Evolutionary conservation across 129 eudicot species (phyloP).

Genomic region (Ambrosia artemisiifolia): DNA sequence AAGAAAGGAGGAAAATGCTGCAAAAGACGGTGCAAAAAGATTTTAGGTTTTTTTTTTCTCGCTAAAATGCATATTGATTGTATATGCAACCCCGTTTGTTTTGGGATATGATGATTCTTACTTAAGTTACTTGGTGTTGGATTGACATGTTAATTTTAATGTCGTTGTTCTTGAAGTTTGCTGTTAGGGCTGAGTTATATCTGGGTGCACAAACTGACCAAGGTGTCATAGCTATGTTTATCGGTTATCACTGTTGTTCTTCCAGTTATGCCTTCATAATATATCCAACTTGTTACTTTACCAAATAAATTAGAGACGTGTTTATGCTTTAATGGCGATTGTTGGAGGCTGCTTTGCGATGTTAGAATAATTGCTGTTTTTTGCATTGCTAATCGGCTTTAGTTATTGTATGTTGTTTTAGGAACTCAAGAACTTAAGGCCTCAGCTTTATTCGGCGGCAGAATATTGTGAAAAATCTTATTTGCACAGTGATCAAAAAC

Average conservation of each 20-base stretch:
- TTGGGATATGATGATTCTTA: neutral
- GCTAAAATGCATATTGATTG: neutral
- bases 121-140: neutral
- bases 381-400: slow-evolving; percentile 13
- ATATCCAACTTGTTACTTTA: slow-evolving; percentile 18
- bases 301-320: slow-evolving; percentile 18
- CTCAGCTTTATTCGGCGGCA: slow-evolving; percentile 97
- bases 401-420: slow-evolving; percentile 28
- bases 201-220: neutral
- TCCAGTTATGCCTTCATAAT: neutral
- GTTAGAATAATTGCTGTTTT: neutral
- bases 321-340: slow-evolving; percentile 11
- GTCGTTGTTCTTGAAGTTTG: neutral
- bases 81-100: neutral
- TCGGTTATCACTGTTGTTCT: neutral
- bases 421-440: slow-evolving; percentile 95
- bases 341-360: slow-evolving; percentile 12
- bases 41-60: neutral
- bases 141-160: neutral
- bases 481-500: slow-evolving; percentile 90
- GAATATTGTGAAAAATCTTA: slow-evolving; percentile 97
- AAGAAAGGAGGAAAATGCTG: neutral
- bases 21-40: neutral
- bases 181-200: neutral
- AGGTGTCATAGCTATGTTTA: neutral